phyloP scores from a whole-genome alignment of 441 rosid species.

The Populus hybrid region DNA sequence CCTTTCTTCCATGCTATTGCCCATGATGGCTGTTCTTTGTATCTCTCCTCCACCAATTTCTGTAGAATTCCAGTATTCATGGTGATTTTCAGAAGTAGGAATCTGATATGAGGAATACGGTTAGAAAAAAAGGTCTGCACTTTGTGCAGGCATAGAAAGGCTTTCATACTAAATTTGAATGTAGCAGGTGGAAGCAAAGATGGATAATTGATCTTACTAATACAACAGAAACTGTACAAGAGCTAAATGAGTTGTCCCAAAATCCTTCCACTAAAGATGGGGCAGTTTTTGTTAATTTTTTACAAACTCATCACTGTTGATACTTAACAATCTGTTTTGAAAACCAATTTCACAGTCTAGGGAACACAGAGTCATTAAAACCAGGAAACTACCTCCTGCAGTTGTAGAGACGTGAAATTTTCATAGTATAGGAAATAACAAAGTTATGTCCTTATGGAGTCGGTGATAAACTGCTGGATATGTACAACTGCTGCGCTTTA shows the following conservation, averaged over 20 bases:
- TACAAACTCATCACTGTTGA: neutral
- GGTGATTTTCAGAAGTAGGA: neutral
- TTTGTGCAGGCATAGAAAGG: neutral
- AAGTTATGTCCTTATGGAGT: neutral
- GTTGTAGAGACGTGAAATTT: neutral
- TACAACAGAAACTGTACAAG: neutral
- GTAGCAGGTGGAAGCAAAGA: neutral
- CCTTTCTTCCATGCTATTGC: neutral
- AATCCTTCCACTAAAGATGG: neutral
- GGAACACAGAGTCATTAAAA: neutral
- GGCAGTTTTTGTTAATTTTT: neutral
- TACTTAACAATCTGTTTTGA: neutral
- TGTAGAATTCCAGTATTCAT: too few species aligned
- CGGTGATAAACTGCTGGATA: neutral
- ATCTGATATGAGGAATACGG: neutral
- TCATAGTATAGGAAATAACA: neutral
- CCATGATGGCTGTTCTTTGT: neutral
- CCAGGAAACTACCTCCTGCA: neutral
- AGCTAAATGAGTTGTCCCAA: neutral
- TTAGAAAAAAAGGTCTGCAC: neutral
- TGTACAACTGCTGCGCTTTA: neutral
- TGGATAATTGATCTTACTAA: neutral
- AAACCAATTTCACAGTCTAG: neutral
- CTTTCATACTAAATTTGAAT: neutral
- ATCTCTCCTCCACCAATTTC: too few species aligned